Conservation (phyloP, 176 grass and related monocot species). For the Elaeis guineensis region DNA sequence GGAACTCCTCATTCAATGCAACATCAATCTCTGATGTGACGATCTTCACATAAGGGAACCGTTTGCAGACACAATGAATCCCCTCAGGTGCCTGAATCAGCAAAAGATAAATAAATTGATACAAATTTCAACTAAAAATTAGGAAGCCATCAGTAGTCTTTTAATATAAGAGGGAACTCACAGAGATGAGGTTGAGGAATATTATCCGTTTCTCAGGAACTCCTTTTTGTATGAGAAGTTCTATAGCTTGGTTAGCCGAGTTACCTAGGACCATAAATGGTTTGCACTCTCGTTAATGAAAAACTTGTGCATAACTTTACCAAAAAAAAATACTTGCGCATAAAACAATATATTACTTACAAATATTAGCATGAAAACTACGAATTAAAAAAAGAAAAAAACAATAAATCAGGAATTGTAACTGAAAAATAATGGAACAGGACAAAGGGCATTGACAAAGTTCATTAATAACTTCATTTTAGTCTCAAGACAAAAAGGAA, state of each 20-base stretch:
- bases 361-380: too few relatives aligned
- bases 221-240: constrained; percentile 90
- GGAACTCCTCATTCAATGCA: constrained; percentile 65
- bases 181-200: constrained; percentile 97
- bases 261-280: constrained; percentile 42
- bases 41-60: constrained; percentile 74
- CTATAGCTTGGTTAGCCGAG: constrained; percentile 88
- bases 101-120: neutral
- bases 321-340: too few relatives aligned
- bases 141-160: neutral
- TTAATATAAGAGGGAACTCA: constrained; percentile 16
- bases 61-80: constrained; percentile 79
- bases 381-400: too few relatives aligned
- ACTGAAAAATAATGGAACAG: too few relatives aligned
- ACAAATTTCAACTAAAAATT: neutral
- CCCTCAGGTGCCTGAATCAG: constrained; percentile 77
- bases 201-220: constrained; percentile 85
- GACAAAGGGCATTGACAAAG: too few relatives aligned
- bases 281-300: too few relatives aligned
- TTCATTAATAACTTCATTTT: too few relatives aligned
- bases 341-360: too few relatives aligned
- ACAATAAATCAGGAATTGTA: too few relatives aligned
- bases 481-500: too few relatives aligned
- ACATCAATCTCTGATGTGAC: constrained; percentile 95
- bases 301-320: too few relatives aligned